phyloP scores from a whole-genome alignment of 2,329 filamentous ascomycete species.

The Microcyclospora tardicrescens region DNA sequence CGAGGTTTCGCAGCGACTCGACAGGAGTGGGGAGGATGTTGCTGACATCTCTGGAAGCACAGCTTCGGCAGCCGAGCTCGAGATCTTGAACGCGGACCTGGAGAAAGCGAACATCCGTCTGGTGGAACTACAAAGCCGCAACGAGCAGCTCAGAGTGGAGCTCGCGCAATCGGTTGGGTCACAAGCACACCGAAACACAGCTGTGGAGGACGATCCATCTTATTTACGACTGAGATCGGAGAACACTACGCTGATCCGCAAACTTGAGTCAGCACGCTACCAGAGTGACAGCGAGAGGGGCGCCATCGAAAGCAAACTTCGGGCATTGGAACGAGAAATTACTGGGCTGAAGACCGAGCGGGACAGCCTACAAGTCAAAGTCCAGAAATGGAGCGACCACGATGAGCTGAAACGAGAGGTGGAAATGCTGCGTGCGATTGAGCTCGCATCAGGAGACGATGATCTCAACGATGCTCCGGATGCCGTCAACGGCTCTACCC shows the following conservation, averaged over 20 bases:
- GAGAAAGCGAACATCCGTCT: constrained; percentile 78
- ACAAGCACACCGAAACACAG: constrained; percentile 46
- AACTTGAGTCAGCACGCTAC: constrained; percentile 68
- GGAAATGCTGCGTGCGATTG: constrained; percentile 88
- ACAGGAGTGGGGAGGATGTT: constrained; percentile 51
- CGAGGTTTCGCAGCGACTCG: constrained; percentile 85
- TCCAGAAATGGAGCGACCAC: constrained; percentile 86
- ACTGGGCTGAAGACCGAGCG: constrained; percentile 65
- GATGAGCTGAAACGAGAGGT: constrained; percentile 93
- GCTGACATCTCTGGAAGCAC: constrained; percentile 44
- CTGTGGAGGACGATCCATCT: constrained; percentile 75
- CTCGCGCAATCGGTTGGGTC: constrained; percentile 75
- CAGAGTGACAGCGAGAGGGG: constrained; percentile 74
- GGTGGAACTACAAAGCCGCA: constrained; percentile 83
- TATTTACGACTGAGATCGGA: constrained; percentile 84
- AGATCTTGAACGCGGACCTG: constrained; percentile 82
- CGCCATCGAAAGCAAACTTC: constrained; percentile 60
- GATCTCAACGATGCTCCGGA: constrained; percentile 43
- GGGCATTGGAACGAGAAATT: constrained; percentile 68
- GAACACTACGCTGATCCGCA: constrained; percentile 81
- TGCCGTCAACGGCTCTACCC: constrained; percentile 36
- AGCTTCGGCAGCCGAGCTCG: constrained; percentile 77
- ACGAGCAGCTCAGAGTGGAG: constrained; percentile 83
- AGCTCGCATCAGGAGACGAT: constrained; percentile 76
- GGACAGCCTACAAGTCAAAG: constrained; percentile 64